Percentiles rank a stretch among this genome's conserved stretches.
phyloP scores from a whole-genome alignment of 768 basidiomycete species.

The Saitozyma podzolica region DNA sequence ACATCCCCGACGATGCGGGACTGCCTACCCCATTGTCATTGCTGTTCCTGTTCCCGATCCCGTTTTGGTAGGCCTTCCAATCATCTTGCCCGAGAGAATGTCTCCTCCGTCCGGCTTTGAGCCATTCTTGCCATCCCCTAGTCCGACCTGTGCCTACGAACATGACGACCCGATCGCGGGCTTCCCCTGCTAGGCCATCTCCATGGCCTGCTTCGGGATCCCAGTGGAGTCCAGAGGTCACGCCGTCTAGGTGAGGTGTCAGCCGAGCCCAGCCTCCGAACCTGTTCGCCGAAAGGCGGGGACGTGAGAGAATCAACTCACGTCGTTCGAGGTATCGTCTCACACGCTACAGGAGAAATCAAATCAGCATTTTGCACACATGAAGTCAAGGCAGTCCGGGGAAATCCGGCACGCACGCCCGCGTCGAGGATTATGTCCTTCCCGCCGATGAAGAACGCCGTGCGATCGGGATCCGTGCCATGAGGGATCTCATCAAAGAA shows the following conservation, averaged over 20 bases:
- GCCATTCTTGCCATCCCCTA: constrained; percentile 20
- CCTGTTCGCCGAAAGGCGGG: neutral
- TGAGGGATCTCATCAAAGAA: constrained; percentile 89
- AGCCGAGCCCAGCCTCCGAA: constrained; percentile 50
- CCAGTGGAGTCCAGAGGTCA: constrained; percentile 37
- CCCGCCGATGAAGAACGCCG: constrained; percentile 77
- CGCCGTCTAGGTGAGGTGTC: neutral
- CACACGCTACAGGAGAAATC: constrained; percentile 59
- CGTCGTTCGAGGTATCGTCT: constrained; percentile 73
- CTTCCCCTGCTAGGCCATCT: constrained; percentile 43
- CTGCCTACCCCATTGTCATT: neutral
- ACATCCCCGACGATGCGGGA: neutral
- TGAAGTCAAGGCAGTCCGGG: neutral
- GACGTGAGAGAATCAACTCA: constrained; percentile 54
- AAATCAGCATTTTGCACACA: neutral
- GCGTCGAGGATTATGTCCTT: constrained; percentile 76
- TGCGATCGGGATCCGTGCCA: constrained; percentile 66
- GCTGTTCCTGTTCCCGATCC: neutral
- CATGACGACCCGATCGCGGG: constrained; percentile 38
- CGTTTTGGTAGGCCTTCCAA: neutral
- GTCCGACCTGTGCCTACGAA: constrained; percentile 43
- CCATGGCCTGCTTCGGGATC: constrained; percentile 43
- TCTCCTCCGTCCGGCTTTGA: constrained; percentile 1
- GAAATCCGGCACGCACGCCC: constrained; percentile 55
- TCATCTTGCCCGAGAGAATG: constrained; percentile 3